These are phyloP conservation scores for Tritrichomonas foetus DNA, from an alignment of 208 protist species.

Conservation along the genomic window DNA sequence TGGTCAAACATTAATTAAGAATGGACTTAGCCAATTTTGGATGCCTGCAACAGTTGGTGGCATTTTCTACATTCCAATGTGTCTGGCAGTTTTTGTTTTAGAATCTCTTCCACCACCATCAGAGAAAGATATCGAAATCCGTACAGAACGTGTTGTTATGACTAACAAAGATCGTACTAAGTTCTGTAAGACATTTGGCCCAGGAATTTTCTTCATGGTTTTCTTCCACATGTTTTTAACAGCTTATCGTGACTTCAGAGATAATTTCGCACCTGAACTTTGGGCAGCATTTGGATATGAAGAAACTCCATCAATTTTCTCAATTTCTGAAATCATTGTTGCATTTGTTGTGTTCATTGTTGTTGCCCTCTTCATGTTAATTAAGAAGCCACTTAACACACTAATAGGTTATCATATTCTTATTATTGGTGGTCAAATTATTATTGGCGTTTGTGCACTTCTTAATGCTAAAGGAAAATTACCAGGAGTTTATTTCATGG, in stretches of 20 bases:
- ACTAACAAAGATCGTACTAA: neutral
- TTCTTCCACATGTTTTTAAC: neutral
- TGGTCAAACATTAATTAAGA: neutral
- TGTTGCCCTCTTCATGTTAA: neutral
- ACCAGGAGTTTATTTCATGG: neutral
- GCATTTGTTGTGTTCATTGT: neutral
- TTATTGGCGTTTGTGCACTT: neutral
- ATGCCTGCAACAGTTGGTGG: neutral
- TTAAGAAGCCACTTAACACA: neutral
- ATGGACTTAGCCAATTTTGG: neutral
- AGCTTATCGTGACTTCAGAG: neutral
- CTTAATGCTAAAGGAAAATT: neutral
- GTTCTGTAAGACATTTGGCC: neutral
- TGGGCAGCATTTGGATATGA: neutral
- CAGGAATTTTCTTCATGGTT: neutral
- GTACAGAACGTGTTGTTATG: neutral
- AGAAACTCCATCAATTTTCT: neutral
- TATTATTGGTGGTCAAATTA: neutral
- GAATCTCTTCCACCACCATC: neutral
- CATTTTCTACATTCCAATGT: neutral
- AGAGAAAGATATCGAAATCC: neutral
- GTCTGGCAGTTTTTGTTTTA: neutral
- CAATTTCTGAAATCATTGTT: neutral
- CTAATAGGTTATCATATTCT: neutral
- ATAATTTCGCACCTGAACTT: neutral